These are phyloP conservation scores for Ceratocystis alfenasii DNA, from an alignment of 2,329 filamentous ascomycete genomes.

Conservation along the genomic window DNA sequence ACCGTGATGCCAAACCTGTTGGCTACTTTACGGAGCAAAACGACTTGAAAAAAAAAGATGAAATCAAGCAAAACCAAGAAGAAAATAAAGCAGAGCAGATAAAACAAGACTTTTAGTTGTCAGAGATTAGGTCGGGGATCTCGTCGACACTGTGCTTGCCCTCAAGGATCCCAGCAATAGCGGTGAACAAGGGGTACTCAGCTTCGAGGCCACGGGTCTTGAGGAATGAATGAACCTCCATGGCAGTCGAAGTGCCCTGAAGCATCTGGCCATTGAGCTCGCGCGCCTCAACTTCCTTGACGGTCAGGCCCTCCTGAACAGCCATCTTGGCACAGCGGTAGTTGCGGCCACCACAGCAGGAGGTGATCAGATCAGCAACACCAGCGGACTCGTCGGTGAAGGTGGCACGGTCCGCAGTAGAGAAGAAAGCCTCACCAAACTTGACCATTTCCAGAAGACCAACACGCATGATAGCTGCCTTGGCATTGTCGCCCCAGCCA, in stretches of 20 bases:
- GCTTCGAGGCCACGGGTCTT: conserved; percentile 63
- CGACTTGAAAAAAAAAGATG: conserved; percentile 3
- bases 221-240: conserved; percentile 83
- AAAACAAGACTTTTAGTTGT: conserved; percentile 22
- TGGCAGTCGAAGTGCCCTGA: conserved; percentile 83
- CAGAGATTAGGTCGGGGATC: conserved; percentile 57
- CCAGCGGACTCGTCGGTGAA: conserved; percentile 97
- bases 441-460: conserved; percentile 93
- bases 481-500: conserved; percentile 97
- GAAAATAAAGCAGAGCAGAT: conserved; percentile 4
- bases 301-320: conserved; percentile 63
- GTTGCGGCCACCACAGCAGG: conserved; percentile 82
- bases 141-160: conserved; percentile 67
- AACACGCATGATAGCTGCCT: conserved; percentile 96
- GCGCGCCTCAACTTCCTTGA: conserved; percentile 75
- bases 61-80: conserved; percentile 13
- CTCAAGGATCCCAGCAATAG: conserved; percentile 66
- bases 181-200: conserved; percentile 86
- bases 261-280: conserved; percentile 96
- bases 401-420: conserved; percentile 67
- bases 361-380: conserved; percentile 90
- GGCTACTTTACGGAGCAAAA: conserved; percentile 17
- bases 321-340: conserved; percentile 87
- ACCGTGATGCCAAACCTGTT: conserved; percentile 20
- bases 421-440: conserved; percentile 90